Conservation (phyloP, 495 filamentous ascomycete genomes). For the Alectoria sarmentosa region DNA sequence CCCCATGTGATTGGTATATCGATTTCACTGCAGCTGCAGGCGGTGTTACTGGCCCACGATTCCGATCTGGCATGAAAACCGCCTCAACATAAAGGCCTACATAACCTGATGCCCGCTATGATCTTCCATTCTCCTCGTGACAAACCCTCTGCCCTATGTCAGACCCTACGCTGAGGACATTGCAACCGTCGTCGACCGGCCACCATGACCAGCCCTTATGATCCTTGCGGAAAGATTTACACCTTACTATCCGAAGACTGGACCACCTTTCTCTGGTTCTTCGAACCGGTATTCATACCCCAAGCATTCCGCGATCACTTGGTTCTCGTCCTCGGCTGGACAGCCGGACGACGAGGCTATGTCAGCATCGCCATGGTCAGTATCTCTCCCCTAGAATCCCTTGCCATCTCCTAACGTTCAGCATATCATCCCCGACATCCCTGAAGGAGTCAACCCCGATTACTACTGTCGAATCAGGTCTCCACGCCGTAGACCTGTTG, state of each 20-base stretch:
- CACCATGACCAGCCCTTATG: neutral
- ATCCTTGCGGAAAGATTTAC: conserved; percentile 8
- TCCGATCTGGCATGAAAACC: neutral
- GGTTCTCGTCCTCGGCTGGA: conserved; percentile 9
- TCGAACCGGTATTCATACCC: neutral
- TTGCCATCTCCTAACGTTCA: neutral
- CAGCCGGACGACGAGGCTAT: conserved; percentile 5
- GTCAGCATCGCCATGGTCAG: conserved; percentile 14
- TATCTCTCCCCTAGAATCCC: neutral
- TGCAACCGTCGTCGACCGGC: neutral
- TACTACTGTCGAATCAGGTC: neutral
- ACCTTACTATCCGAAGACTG: neutral
- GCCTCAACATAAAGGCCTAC: neutral
- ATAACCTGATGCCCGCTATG: neutral
- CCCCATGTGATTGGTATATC: neutral
- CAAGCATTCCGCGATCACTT: neutral
- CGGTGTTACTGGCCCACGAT: neutral
- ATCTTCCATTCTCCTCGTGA: neutral
- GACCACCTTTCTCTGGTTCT: neutral
- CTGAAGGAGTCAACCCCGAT: neutral
- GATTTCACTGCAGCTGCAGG: neutral
- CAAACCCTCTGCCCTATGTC: neutral
- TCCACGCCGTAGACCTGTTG: neutral
- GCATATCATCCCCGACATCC: conserved; percentile 7
- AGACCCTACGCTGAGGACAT: neutral